Conservation (phyloP, 2,329 filamentous ascomycete genomes). For the Verticillium nonalfalfae region DNA sequence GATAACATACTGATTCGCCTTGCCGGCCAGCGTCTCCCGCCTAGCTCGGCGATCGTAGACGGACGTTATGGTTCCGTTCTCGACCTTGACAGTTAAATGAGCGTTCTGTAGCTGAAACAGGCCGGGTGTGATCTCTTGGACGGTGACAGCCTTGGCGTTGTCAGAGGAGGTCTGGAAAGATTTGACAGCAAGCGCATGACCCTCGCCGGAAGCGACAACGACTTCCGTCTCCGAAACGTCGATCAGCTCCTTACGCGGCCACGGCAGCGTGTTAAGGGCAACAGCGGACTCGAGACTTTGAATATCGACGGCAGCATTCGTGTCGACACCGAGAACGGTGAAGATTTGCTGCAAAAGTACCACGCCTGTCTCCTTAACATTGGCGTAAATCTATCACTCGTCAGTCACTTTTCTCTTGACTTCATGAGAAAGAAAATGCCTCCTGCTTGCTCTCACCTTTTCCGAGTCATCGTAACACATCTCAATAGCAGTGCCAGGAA, state of each 20-base stretch:
- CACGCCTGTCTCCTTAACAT: conserved; percentile 51
- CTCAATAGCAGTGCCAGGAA: conserved; percentile 61
- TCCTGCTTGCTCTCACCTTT: conserved; percentile 25
- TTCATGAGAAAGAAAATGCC: background rate
- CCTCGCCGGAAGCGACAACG: conserved; percentile 17
- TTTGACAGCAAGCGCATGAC: conserved; percentile 11
- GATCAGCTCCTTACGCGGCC: conserved; percentile 48
- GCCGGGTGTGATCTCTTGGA: conserved; percentile 41
- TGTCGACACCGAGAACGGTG: conserved; percentile 44
- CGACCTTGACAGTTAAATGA: conserved; percentile 46
- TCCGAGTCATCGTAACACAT: conserved; percentile 67
- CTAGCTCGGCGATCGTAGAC: conserved; percentile 50
- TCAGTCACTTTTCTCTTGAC: background rate
- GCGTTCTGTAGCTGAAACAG: conserved; percentile 52
- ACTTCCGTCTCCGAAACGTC: conserved; percentile 26
- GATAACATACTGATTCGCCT: conserved; percentile 58
- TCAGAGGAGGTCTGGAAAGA: conserved; percentile 27
- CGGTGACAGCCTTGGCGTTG: conserved; percentile 32
- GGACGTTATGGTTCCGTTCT: conserved; percentile 54
- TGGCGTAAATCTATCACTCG: conserved; percentile 41
- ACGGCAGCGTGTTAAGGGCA: conserved; percentile 56
- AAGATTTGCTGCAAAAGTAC: conserved; percentile 47
- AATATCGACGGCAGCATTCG: conserved; percentile 18
- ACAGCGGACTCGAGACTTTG: conserved; percentile 25
- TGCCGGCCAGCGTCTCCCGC: conserved; percentile 53